phyloP scores from a whole-genome alignment of 148 eudicot genomes.

The Chenopodium suecicum region DNA sequence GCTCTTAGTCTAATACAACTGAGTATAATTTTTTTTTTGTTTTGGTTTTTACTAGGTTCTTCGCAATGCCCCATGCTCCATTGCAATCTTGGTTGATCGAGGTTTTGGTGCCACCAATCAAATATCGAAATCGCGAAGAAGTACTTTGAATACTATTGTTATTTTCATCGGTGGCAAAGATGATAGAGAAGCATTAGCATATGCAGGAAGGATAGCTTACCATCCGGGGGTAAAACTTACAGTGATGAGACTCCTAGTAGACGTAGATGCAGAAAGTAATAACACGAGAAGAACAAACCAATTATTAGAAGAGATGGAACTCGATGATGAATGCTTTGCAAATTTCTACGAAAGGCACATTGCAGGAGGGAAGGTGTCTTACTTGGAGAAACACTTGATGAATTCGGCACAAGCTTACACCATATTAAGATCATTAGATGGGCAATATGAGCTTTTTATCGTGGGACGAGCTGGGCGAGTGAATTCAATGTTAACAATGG shows the following conservation, averaged over 20 bases:
- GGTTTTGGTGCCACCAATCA: constrained; percentile 60
- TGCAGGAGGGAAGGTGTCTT: constrained; percentile 71
- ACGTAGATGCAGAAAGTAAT: constrained; percentile 44
- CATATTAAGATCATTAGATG: constrained; percentile 62
- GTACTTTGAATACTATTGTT: constrained; percentile 51
- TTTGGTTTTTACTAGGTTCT: constrained; percentile 41
- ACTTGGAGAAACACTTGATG: constrained; percentile 77
- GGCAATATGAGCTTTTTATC: constrained; percentile 71
- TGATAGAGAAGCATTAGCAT: constrained; percentile 84
- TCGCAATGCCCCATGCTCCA: constrained; percentile 82
- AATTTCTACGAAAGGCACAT: constrained; percentile 74
- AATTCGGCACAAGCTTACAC: constrained; percentile 88
- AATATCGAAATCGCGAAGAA: constrained; percentile 35
- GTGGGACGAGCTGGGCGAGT: constrained; percentile 87
- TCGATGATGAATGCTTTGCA: constrained; percentile 82
- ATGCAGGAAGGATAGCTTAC: constrained; percentile 63
- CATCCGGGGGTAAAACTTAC: constrained; percentile 82
- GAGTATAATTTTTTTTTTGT: too few relatives aligned
- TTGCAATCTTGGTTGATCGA: constrained; percentile 81
- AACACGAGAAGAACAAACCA: constrained; percentile 22
- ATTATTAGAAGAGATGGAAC: constrained; percentile 81
- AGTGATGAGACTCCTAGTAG: constrained; percentile 70
- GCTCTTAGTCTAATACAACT: too few relatives aligned
- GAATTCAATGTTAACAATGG: constrained; percentile 71
- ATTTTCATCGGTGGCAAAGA: constrained; percentile 95